Conservation (phyloP, 495 filamentous ascomycete species). For the Penicillium macrosclerotiorum region DNA sequence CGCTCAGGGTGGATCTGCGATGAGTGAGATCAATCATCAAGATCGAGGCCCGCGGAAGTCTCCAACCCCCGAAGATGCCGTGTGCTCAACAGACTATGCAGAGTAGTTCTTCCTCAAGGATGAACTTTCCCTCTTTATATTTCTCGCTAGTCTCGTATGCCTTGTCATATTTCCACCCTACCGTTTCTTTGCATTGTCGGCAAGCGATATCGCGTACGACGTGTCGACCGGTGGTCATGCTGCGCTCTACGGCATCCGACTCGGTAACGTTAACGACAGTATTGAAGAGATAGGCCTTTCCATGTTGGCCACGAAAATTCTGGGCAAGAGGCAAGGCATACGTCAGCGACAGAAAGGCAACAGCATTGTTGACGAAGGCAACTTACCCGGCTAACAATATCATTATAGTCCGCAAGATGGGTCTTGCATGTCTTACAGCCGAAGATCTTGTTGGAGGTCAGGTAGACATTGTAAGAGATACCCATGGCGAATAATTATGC, state of each 20-base stretch:
- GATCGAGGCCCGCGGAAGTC: not conserved
- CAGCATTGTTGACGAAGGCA: constrained; percentile 9
- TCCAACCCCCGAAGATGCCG: too few relatives aligned
- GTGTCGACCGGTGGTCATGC: constrained; percentile 97
- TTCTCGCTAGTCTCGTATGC: constrained; percentile 89
- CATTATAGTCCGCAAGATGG: constrained; percentile 90
- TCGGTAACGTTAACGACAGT: constrained; percentile 84
- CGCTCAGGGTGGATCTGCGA: not conserved
- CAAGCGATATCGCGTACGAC: constrained; percentile 91
- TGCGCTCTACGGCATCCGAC: constrained; percentile 82
- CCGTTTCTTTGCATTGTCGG: constrained; percentile 82
- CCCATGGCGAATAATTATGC: constrained; percentile 63
- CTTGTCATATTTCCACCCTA: constrained; percentile 99
- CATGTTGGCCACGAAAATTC: constrained; percentile 98
- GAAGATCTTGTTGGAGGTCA: constrained; percentile 85
- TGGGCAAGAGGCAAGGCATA: constrained; percentile 30
- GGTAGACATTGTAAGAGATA: constrained; percentile 92
- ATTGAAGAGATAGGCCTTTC: constrained; percentile 97
- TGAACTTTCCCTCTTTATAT: constrained; percentile 99
- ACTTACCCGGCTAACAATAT: constrained; percentile 89
- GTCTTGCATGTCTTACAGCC: constrained; percentile 96
- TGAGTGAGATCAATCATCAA: not conserved
- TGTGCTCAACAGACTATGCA: constrained; percentile 68
- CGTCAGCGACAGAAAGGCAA: constrained; percentile 14
- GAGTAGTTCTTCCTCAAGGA: constrained; percentile 89